phyloP scores from a whole-genome alignment of 225 moss, liverwort and hornwort genomes.

The Pseudoscleropodium purum region DNA sequence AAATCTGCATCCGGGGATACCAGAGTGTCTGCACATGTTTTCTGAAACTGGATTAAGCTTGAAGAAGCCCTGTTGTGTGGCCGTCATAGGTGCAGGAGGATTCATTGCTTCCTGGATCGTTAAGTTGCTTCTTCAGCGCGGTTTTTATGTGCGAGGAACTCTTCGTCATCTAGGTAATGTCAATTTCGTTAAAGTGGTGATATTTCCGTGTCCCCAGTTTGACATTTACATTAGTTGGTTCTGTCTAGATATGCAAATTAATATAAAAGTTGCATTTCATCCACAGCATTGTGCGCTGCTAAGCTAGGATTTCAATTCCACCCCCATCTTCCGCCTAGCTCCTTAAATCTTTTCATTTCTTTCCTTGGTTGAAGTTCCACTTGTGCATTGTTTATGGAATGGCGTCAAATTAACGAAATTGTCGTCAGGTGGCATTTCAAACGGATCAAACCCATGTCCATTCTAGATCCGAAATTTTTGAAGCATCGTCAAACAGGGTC shows the following conservation, averaged over 20 bases:
- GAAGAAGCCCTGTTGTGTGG: neutral
- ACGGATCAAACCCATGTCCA: neutral
- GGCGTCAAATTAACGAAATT: neutral
- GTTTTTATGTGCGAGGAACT: conserved; percentile 32
- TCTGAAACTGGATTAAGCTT: neutral
- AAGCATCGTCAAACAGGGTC: neutral
- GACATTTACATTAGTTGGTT: neutral
- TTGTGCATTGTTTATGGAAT: neutral
- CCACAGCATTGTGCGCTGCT: neutral
- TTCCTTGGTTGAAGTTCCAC: neutral
- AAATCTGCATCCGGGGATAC: neutral
- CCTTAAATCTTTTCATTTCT: neutral
- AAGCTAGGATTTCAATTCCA: neutral
- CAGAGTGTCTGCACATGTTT: neutral
- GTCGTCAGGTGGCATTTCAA: neutral
- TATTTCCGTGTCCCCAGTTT: neutral
- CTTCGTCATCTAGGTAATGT: conserved; percentile 16
- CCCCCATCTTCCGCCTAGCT: neutral
- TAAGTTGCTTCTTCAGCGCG: conserved; percentile 30
- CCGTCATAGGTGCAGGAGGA: conserved; percentile 37
- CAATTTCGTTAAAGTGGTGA: neutral
- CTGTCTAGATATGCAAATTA: neutral
- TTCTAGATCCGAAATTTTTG: neutral
- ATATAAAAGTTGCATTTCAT: neutral
- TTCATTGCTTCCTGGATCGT: conserved; percentile 47